These are phyloP conservation scores for Scleroderma citrinum DNA, from an alignment of 768 basidiomycete species.

Conservation along the genomic window DNA sequence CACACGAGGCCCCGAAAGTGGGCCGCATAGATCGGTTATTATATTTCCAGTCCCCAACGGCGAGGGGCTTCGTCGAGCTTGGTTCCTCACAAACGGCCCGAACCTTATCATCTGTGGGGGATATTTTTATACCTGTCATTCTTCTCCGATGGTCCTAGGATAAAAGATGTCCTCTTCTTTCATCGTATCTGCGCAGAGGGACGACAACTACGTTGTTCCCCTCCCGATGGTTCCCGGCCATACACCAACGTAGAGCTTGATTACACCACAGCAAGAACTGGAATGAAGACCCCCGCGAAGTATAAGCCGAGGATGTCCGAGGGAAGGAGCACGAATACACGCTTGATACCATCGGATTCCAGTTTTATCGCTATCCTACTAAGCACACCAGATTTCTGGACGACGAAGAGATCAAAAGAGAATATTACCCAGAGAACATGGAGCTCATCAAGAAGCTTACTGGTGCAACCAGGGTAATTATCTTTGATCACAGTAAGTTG, in stretches of 20 bases:
- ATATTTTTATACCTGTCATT: too few relatives aligned
- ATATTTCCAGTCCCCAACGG: too few relatives aligned
- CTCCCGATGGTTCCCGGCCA: slow-evolving; percentile 13
- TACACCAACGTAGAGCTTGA: slow-evolving; percentile 16
- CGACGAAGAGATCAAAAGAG: slow-evolving; percentile 29
- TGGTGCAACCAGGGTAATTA: slow-evolving; percentile 32
- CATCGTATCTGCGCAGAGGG: too few relatives aligned
- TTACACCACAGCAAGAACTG: slow-evolving; percentile 19
- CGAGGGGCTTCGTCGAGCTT: too few relatives aligned
- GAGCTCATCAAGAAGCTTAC: slow-evolving; percentile 34
- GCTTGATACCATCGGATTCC: slow-evolving; percentile 33
- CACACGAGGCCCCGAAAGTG: too few relatives aligned
- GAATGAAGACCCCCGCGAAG: slow-evolving; percentile 4
- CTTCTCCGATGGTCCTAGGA: too few relatives aligned
- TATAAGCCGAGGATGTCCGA: slow-evolving; percentile 28
- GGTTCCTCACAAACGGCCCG: too few relatives aligned
- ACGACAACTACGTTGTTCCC: too few relatives aligned
- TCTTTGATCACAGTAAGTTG: slow-evolving; percentile 38
- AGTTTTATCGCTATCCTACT: slow-evolving; percentile 20
- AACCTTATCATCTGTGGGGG: too few relatives aligned
- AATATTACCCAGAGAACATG: slow-evolving; percentile 36
- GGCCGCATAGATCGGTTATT: too few relatives aligned
- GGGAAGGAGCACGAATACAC: slow-evolving; percentile 27
- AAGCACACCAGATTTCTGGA: slow-evolving; percentile 28
- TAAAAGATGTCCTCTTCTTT: too few relatives aligned